Base-by-base conservation (phyloP, 495 filamentous ascomycete genomes). In the Penicillium roqueforti region DNA sequence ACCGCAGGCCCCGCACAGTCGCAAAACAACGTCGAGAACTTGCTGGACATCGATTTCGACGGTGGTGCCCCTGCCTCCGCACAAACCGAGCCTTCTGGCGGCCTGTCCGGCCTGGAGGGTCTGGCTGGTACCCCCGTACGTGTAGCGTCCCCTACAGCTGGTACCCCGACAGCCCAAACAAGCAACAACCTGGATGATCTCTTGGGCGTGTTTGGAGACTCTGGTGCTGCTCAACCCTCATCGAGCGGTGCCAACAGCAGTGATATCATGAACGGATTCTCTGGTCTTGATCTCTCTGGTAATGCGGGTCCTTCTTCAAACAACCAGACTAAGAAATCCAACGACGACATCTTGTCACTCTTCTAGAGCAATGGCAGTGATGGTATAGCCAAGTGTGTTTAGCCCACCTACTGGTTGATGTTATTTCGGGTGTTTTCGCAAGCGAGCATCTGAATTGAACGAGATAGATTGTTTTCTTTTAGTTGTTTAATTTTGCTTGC, bases 11-110 rank as follows among this genome's bases (percentile, higher is more conserved):
- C 76, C 28, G 63, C 75, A 22, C 75, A 79, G 54, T 53, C 77
- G 18, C 85, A 91, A 71, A 85, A 62, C 75, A 96, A 96, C 66
- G 83, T 88, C 56, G 93, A 98, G 68, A 98, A 97, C 63, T 78
- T 98, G 31, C 80, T 98, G 51, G 93, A 98, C 70, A 97, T 98
- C 63, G 93, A 98, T 74, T 97, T 97, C 68, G 93, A 97, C 65
- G 95, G 93, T 26, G 85, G 88, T 5, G 93, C 89, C 20, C 95
- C 93, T 0, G 93, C 93, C 13, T 91, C 87, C 16, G 82, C 91
- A 16, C 88, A 95, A 57, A 86, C 86, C 57, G 80, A 81, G 38
- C 80, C 85, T n/a, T 62, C 74, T 9, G 71, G 67, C 22, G 83
- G 84, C 43, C 65, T 81, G 54, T 84, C 83, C 14, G 86, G 87